Conservation (phyloP, 139 green algal genomes). For the Micractinium conductrix region DNA sequence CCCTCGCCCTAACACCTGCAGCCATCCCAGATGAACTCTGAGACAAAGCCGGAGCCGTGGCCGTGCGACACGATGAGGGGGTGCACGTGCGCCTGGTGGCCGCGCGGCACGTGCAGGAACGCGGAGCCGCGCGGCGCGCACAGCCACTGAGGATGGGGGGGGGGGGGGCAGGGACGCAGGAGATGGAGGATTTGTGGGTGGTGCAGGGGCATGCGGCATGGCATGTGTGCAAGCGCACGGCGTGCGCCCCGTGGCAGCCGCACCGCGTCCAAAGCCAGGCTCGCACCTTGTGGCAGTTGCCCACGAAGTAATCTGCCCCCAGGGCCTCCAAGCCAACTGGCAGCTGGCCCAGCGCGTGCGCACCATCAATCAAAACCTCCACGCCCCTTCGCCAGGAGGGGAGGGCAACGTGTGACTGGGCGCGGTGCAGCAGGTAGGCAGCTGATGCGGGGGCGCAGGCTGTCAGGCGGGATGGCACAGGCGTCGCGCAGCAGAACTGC, state of each 20-base stretch:
- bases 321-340: slow-evolving; percentile 47
- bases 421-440: background rate
- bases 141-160: slow-evolving; percentile 57
- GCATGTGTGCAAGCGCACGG: no score
- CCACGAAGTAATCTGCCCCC: slow-evolving; percentile 61
- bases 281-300: slow-evolving; percentile 69
- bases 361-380: slow-evolving; percentile 69
- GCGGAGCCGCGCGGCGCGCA: slow-evolving; percentile 64
- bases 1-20: no score
- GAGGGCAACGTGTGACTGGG: background rate
- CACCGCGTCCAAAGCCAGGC: no score
- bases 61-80: slow-evolving; percentile 67
- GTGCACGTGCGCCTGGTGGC: slow-evolving; percentile 39
- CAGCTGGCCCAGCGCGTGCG: slow-evolving; percentile 66
- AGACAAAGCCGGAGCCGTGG: slow-evolving; percentile 16
- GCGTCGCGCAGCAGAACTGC: background rate
- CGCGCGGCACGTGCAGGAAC: slow-evolving; percentile 57
- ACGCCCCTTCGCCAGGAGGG: slow-evolving; percentile 49
- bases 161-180: background rate
- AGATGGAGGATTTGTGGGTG: no score
- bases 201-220: background rate
- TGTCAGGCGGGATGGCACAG: no score
- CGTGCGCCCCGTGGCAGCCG: no score
- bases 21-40: slow-evolving; percentile 75
- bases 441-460: background rate